Percentiles rank a stretch among this genome's conserved stretches.
Evolutionary conservation across 768 basidiomycete species (phyloP).

Genomic region (Phlegmacium glaucopus): DNA sequence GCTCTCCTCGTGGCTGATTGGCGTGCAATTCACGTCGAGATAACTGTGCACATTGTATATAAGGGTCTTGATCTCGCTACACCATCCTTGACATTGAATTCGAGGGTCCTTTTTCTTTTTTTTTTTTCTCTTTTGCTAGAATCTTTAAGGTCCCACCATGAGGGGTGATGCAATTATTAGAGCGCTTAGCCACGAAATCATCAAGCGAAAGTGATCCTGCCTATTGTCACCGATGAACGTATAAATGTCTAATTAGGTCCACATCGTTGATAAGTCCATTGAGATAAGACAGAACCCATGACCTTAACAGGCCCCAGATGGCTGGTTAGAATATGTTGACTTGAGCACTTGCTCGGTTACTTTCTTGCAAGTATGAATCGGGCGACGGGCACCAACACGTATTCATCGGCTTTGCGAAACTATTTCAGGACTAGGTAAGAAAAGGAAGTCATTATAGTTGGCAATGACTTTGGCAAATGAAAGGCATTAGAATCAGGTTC

Average conservation of each 20-base stretch:
- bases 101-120: too few species aligned
- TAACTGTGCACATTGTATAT: too few species aligned
- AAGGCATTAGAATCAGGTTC: constrained; percentile 58
- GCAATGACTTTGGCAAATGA: constrained; percentile 1
- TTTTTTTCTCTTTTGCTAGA: too few species aligned
- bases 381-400: constrained; percentile 71
- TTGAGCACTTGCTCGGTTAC: constrained; percentile 69
- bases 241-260: constrained; percentile 49
- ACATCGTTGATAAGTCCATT: not conserved
- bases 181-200: too few species aligned
- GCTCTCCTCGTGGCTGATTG: too few species aligned
- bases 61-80: too few species aligned
- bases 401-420: constrained; percentile 68
- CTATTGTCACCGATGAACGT: constrained; percentile 28
- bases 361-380: constrained; percentile 2
- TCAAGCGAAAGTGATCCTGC: too few species aligned
- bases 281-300: not conserved
- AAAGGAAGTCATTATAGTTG: not conserved
- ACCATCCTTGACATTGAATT: too few species aligned
- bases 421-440: constrained; percentile 57
- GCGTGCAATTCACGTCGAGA: too few species aligned
- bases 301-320: constrained; percentile 55
- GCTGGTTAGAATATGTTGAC: constrained; percentile 65
- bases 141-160: too few species aligned
- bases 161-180: too few species aligned